These are phyloP conservation scores for Eustoma russellianum DNA, from an alignment of 257 asterid genomes.

Conservation along the genomic window DNA sequence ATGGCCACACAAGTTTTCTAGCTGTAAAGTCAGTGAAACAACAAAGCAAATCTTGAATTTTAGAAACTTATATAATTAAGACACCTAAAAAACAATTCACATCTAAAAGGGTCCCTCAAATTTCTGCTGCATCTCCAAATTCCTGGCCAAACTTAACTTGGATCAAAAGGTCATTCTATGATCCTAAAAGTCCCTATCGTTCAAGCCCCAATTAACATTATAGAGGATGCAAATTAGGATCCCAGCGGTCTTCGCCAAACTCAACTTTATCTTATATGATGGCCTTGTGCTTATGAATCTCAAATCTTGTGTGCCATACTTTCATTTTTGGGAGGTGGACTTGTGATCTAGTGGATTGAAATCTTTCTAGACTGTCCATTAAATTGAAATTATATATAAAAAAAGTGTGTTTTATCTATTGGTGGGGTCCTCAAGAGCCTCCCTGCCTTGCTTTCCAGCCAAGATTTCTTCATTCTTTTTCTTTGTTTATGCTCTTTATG, in stretches of 20 bases:
- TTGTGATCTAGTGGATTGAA: constrained; percentile 25
- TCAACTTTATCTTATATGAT: too few relatives aligned
- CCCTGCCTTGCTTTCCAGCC: constrained; percentile 44
- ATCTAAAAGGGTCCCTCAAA: constrained; percentile 7
- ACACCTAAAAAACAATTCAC: constrained; percentile 40
- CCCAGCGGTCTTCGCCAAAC: too few relatives aligned
- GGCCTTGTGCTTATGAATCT: too few relatives aligned
- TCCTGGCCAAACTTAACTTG: constrained; percentile 8
- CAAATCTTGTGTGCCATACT: neutral
- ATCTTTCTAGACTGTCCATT: constrained; percentile 17
- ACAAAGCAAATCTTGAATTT: constrained; percentile 5
- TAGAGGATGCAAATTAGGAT: too few relatives aligned
- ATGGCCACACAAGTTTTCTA: constrained; percentile 22
- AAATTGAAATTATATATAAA: constrained; percentile 35
- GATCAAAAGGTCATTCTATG: too few relatives aligned
- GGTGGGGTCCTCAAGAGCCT: constrained; percentile 31
- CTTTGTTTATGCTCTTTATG: neutral
- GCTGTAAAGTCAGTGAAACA: constrained; percentile 31
- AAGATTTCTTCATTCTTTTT: constrained; percentile 26
- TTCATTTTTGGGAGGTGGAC: constrained; percentile 23
- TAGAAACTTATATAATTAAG: constrained; percentile 7
- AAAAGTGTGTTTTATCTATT: neutral
- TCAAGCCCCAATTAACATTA: too few relatives aligned
- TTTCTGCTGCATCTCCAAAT: constrained; percentile 11
- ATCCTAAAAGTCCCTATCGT: too few relatives aligned